These are phyloP conservation scores for Musa balbisiana DNA, from an alignment of 202 grass and related monocot genomes.

Conservation along the genomic window DNA sequence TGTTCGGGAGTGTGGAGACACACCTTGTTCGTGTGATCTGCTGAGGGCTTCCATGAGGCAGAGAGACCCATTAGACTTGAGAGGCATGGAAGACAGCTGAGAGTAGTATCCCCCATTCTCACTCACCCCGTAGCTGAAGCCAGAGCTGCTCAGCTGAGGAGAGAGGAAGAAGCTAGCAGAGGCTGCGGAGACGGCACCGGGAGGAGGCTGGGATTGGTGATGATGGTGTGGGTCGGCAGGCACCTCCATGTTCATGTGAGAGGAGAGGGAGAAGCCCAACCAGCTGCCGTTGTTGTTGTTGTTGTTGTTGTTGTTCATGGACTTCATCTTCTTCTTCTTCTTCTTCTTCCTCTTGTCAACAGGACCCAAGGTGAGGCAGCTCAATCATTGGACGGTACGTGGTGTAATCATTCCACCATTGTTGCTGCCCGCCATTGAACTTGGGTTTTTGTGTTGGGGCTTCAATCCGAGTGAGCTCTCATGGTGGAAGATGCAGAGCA, in stretches of 20 bases:
- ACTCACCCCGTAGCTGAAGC: slow-evolving; percentile 40
- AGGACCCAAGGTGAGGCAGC: slow-evolving; percentile 31
- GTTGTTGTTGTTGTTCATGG: slow-evolving; percentile 39
- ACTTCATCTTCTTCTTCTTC: slow-evolving; percentile 41
- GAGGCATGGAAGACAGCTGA: slow-evolving; percentile 86
- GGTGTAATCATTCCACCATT: slow-evolving; percentile 40
- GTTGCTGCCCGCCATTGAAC: slow-evolving; percentile 35
- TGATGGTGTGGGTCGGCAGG: slow-evolving; percentile 28
- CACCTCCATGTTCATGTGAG: slow-evolving; percentile 58
- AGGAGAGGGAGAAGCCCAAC: slow-evolving; percentile 90
- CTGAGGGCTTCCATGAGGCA: slow-evolving; percentile 97
- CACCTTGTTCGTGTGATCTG: slow-evolving; percentile 39
- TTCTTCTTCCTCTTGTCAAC: not conserved
- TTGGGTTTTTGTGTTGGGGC: slow-evolving; percentile 43
- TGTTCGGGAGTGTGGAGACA: slow-evolving; percentile 4
- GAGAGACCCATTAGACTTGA: slow-evolving; percentile 89
- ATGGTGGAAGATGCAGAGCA: not conserved
- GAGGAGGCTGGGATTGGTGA: slow-evolving; percentile 30
- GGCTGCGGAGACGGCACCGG: slow-evolving; percentile 24
- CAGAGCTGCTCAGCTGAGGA: slow-evolving; percentile 18
- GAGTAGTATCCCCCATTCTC: slow-evolving; percentile 49
- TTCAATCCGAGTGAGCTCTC: not conserved
- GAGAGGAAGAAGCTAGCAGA: slow-evolving; percentile 24
- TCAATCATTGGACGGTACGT: slow-evolving; percentile 97
- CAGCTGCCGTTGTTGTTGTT: slow-evolving; percentile 42